Evolutionary conservation across 140 eudicot genomes (phyloP).

Genomic region (Senecio squalidus): DNA sequence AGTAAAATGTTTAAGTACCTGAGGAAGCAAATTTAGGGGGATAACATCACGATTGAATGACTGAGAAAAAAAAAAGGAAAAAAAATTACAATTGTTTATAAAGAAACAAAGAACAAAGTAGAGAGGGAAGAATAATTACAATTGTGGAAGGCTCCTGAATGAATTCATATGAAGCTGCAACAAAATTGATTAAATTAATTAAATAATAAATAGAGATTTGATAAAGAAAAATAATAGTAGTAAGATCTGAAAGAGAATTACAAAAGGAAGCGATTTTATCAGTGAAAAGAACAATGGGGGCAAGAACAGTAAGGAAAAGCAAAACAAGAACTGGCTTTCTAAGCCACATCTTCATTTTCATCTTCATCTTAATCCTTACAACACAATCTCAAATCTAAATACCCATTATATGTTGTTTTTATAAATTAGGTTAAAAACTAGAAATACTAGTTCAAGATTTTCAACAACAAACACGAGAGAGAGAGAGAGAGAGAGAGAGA

Average conservation of each 20-base stretch:
- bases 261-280: constrained; percentile 38
- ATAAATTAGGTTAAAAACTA: too few species aligned
- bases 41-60: constrained; percentile 11
- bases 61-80: constrained; percentile 5
- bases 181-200: background rate
- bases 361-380: constrained; percentile 10
- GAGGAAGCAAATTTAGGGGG: constrained; percentile 17
- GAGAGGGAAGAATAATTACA: background rate
- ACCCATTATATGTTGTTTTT: too few species aligned
- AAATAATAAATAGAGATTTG: background rate
- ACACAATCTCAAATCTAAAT: too few species aligned
- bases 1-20: constrained; percentile 1
- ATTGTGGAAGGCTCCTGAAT: constrained; percentile 17
- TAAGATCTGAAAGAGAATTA: constrained; percentile 18
- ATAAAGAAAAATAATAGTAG: background rate
- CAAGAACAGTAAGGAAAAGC: constrained; percentile 52
- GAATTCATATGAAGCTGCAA: constrained; percentile 21
- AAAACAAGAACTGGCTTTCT: constrained; percentile 39
- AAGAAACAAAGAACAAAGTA: background rate
- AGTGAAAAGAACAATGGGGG: constrained; percentile 70
- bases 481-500: too few species aligned
- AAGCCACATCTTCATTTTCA: constrained; percentile 33
- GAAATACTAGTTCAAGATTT: too few species aligned
- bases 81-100: background rate
- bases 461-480: too few species aligned